A percentile compares a stretch with the other conserved stretches of the same genome.
These are phyloP conservation scores for Endocarpon pusillum DNA, from an alignment of 495 filamentous ascomycete genomes.

Conservation along the genomic window DNA sequence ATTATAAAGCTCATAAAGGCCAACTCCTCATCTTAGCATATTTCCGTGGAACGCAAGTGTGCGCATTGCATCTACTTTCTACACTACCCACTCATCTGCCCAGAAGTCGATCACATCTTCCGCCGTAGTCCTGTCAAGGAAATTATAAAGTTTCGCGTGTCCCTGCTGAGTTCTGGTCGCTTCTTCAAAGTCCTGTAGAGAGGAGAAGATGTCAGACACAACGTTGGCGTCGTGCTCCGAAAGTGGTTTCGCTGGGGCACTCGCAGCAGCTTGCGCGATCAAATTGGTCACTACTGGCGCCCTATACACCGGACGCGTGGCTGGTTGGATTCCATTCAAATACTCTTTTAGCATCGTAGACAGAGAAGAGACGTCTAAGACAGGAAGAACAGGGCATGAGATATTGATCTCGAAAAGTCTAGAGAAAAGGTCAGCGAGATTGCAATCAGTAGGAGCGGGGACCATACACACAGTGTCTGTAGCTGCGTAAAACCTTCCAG, in stretches of 20 bases:
- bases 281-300: conserved; percentile 12
- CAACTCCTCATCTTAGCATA: no score
- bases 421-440: not conserved
- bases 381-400: conserved; percentile 15
- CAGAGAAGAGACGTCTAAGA: conserved; percentile 14
- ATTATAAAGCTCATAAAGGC: no score
- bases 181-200: conserved; percentile 29
- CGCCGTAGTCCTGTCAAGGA: not conserved
- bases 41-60: no score
- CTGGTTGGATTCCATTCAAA: conserved; percentile 8
- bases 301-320: not conserved
- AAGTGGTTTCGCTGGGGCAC: conserved; percentile 11
- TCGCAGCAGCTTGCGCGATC: conserved; percentile 28
- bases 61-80: no score
- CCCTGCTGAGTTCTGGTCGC: conserved; percentile 19
- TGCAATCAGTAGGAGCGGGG: no score
- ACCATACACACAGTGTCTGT: no score
- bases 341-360: conserved; percentile 13
- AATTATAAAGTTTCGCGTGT: conserved; percentile 13
- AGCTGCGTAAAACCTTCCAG: no score
- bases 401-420: conserved; percentile 26
- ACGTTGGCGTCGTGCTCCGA: conserved; percentile 27
- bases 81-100: not conserved
- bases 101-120: not conserved
- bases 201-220: conserved; percentile 30